Conservation (phyloP, 257 asterid species). For the Apocynum venetum region DNA sequence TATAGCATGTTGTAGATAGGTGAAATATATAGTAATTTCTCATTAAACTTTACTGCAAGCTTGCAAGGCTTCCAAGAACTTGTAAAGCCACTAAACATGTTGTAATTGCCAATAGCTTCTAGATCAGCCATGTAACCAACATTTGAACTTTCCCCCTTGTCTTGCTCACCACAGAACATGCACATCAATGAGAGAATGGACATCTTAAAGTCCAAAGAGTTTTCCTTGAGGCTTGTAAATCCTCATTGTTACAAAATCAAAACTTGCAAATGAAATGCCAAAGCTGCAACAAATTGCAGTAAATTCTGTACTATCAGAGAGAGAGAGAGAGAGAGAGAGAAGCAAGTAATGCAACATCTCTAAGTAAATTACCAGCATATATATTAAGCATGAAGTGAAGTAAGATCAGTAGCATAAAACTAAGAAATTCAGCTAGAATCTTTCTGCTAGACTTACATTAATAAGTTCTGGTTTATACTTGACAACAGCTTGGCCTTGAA, state of each 20-base stretch:
- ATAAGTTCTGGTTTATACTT: slow-evolving; percentile 64
- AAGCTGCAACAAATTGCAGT: slow-evolving; percentile 1
- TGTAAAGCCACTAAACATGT: not conserved
- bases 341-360: not conserved
- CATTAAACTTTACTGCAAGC: not conserved
- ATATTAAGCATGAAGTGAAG: no score
- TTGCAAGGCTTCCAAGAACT: not conserved
- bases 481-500: slow-evolving; percentile 95
- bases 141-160: not conserved
- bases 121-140: not conserved
- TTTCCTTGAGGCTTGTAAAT: slow-evolving; percentile 1
- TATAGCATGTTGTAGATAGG: not conserved
- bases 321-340: not conserved
- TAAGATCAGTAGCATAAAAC: slow-evolving; percentile 2
- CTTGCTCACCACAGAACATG: not conserved
- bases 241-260: not conserved
- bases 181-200: not conserved
- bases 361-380: not conserved
- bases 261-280: slow-evolving; percentile 2
- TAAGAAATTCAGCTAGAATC: slow-evolving; percentile 2
- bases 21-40: no score
- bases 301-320: not conserved
- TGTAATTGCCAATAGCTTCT: not conserved
- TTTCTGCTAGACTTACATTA: slow-evolving; percentile 48
- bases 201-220: not conserved